Base-by-base conservation (phyloP, 352 stramenopile genomes). In the Globisporangium emineosum region DNA sequence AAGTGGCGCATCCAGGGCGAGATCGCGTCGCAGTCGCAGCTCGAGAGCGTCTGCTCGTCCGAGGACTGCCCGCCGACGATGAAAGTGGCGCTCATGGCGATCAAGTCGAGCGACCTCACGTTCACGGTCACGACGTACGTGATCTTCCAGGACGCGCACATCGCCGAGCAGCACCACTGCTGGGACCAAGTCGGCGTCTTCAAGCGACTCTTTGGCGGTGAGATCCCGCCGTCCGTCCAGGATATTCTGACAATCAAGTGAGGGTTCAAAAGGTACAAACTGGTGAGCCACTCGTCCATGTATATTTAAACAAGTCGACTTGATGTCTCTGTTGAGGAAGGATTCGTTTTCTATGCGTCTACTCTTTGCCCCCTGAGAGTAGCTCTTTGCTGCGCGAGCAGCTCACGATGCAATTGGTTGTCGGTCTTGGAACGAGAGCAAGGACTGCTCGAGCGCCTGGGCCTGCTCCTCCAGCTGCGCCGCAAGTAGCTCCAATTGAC, bases 81-180 rank as follows among this genome's bases (percentile, higher is more conserved):
- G 81, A 72, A 76, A 30, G 76, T 88, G 50, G 80, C 76, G 50
- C 71, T 91, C 19, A 75, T 78, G 66, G 81, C 84, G 25, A 93
- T 93, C 70, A 91, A 91, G 64, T 93, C 84, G 57, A 88, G 80
- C 37, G 81, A 93, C 60, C 62, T 93, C 58, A 91, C 84, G 47
- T 93, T 93, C 69, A 93, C 84, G 12, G 84, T 93, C 70, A 93
- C 84, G 13, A 88, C 84, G 60, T 93, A 90, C 67, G 79, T 91
- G 42, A 88, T 93, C 59, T 93, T 93, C 65, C 75, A 93, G 62
- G 79, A 89, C 32, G 51, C 78, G 29, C 77, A 66, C 2, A 91
- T 93, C 60, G 80, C 78, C 13, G 78, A 89, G 68, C 84, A 93
- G 64, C 79, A 91, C 70, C 84, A 93, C 66, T 86, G 81, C 69